Evolutionary conservation across 2,329 filamentous ascomycete species (phyloP).

Genomic region (Fusarium torreyae): DNA sequence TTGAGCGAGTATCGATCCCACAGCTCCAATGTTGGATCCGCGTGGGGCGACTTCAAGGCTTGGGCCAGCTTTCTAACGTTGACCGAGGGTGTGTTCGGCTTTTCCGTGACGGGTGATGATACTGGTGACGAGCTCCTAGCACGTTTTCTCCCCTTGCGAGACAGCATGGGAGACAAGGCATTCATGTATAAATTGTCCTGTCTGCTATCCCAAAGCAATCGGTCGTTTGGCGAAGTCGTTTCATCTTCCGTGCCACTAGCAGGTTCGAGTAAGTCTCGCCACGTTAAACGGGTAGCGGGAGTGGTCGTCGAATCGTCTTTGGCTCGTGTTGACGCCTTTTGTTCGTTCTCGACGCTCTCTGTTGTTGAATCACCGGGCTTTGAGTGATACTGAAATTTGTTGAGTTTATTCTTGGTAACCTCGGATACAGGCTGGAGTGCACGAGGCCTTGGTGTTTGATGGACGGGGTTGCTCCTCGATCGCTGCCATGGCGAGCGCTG

Average conservation of each 20-base stretch:
- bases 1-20: constrained; percentile 81
- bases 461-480: constrained; percentile 66
- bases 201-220: constrained; percentile 72
- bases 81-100: constrained; percentile 62
- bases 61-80: constrained; percentile 72
- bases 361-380: constrained; percentile 35
- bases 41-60: constrained; percentile 75
- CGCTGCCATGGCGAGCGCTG: constrained; percentile 67
- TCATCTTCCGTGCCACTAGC: constrained; percentile 60
- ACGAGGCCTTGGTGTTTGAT: constrained; percentile 55
- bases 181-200: constrained; percentile 59
- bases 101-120: constrained; percentile 73
- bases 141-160: constrained; percentile 73
- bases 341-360: constrained; percentile 36
- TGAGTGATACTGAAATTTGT: constrained; percentile 65
- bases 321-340: constrained; percentile 15
- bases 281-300: constrained; percentile 67
- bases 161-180: constrained; percentile 64
- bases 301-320: constrained; percentile 56
- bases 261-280: constrained; percentile 71
- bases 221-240: constrained; percentile 71
- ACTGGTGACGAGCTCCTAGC: constrained; percentile 81
- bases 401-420: constrained; percentile 73
- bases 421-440: constrained; percentile 68
- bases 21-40: constrained; percentile 80